These are phyloP conservation scores for Yamagishiella unicocca DNA, from an alignment of 139 green algal species.

Conservation along the genomic window DNA sequence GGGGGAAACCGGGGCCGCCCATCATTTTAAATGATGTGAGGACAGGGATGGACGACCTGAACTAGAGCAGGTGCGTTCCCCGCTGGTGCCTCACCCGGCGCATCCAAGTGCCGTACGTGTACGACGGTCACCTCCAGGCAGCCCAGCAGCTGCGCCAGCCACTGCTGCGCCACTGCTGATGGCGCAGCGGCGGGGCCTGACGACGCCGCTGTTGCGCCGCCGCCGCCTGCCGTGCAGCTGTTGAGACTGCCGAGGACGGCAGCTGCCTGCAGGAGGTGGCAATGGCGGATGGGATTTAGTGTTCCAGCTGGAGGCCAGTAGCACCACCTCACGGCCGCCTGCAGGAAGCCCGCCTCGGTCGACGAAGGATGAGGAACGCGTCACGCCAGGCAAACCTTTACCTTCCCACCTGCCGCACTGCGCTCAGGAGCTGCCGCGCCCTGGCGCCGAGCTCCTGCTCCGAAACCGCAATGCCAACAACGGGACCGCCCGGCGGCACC, in stretches of 20 bases:
- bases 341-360: too few species aligned
- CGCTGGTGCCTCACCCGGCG: background rate
- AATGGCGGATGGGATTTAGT: too few species aligned
- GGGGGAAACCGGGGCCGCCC: background rate
- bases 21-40: too few species aligned
- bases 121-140: constrained; percentile 38
- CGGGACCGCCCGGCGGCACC: background rate
- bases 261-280: too few species aligned
- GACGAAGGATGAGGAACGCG: too few species aligned
- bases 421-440: background rate
- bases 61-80: too few species aligned
- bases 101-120: background rate
- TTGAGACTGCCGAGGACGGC: too few species aligned
- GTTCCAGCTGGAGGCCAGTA: too few species aligned
- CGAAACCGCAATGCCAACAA: background rate
- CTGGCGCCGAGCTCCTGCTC: constrained; percentile 2
- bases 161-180: constrained; percentile 4
- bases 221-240: background rate
- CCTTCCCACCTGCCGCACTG: background rate
- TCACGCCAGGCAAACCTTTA: too few species aligned
- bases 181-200: background rate
- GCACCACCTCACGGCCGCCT: too few species aligned
- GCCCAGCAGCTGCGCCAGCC: constrained; percentile 32
- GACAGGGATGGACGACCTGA: too few species aligned
- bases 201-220: background rate